These are phyloP conservation scores for Pistacia vera DNA, from an alignment of 345 rosid species.

Conservation along the genomic window DNA sequence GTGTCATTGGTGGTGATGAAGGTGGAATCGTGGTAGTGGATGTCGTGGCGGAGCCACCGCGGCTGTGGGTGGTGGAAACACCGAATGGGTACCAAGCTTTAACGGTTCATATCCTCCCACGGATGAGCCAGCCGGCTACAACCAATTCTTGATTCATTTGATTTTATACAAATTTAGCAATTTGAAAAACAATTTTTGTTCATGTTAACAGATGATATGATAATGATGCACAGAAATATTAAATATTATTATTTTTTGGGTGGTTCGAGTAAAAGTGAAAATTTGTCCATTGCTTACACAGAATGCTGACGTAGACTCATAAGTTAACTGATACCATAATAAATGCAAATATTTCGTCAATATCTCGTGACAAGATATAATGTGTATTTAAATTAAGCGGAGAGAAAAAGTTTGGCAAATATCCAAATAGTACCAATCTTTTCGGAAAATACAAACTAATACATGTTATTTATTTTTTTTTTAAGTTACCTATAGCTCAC, in stretches of 20 bases:
- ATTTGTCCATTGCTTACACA: neutral
- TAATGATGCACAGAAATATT: neutral
- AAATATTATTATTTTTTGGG: neutral
- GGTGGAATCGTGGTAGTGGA: constrained; percentile 43
- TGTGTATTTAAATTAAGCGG: too few relatives aligned
- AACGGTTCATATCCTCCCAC: constrained; percentile 44
- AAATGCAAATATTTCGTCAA: too few relatives aligned
- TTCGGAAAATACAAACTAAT: too few relatives aligned
- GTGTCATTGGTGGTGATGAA: constrained; percentile 22
- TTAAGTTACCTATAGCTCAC: too few relatives aligned
- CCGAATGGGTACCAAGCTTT: constrained; percentile 36
- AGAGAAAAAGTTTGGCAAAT: too few relatives aligned
- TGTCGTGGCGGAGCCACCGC: constrained; percentile 26
- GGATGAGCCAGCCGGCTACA: constrained; percentile 29
- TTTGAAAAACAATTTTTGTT: too few relatives aligned
- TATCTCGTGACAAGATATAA: too few relatives aligned
- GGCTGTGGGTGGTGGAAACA: constrained; percentile 31
- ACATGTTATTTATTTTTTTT: too few relatives aligned
- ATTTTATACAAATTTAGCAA: neutral
- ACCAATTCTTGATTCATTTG: neutral
- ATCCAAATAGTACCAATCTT: too few relatives aligned
- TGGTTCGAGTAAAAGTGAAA: neutral
- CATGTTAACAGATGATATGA: neutral
- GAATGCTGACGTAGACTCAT: neutral
- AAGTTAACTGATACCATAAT: neutral